Evolutionary conservation across 2,329 filamentous ascomycete species (phyloP).

Genomic region (Hymenoscyphus albidus): DNA sequence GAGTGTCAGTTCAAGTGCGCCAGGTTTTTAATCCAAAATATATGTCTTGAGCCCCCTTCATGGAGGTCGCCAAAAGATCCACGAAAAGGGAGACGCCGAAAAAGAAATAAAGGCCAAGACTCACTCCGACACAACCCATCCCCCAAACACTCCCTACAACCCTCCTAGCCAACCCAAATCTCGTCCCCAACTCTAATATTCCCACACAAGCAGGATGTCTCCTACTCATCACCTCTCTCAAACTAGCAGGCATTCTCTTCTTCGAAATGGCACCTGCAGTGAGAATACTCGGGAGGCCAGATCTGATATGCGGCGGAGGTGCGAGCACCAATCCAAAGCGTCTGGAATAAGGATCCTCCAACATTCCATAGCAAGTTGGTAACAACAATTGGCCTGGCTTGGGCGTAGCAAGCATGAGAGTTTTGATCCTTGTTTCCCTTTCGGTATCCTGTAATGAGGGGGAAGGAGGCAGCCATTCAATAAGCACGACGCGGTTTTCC

Average conservation of each 20-base stretch:
- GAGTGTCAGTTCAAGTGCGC: background rate
- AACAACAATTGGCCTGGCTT: conserved; percentile 26
- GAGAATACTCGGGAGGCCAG: conserved; percentile 24
- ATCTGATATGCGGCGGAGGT: conserved; percentile 28
- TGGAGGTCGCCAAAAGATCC: too few species aligned
- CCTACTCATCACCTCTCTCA: conserved; percentile 26
- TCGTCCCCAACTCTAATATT: conserved; percentile 41
- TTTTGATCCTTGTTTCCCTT: conserved; percentile 25
- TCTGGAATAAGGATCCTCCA: conserved; percentile 23
- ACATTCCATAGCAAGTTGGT: conserved; percentile 30
- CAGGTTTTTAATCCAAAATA: too few species aligned
- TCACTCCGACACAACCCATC: conserved; percentile 46
- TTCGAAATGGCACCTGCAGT: conserved; percentile 27
- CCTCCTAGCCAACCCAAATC: conserved; percentile 42
- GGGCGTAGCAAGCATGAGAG: conserved; percentile 28
- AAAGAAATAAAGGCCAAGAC: background rate
- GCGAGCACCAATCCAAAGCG: conserved; percentile 28
- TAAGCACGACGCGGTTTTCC: conserved; percentile 29
- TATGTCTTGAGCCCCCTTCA: too few species aligned
- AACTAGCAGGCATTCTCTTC: conserved; percentile 28
- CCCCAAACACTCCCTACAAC: conserved; percentile 45
- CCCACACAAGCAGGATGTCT: conserved; percentile 22
- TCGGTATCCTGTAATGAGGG: conserved; percentile 23
- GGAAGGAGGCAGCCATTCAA: conserved; percentile 25
- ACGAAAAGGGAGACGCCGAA: too few species aligned